phyloP scores from a whole-genome alignment of 345 rosid genomes.

The Bruguiera gymnorhiza region DNA sequence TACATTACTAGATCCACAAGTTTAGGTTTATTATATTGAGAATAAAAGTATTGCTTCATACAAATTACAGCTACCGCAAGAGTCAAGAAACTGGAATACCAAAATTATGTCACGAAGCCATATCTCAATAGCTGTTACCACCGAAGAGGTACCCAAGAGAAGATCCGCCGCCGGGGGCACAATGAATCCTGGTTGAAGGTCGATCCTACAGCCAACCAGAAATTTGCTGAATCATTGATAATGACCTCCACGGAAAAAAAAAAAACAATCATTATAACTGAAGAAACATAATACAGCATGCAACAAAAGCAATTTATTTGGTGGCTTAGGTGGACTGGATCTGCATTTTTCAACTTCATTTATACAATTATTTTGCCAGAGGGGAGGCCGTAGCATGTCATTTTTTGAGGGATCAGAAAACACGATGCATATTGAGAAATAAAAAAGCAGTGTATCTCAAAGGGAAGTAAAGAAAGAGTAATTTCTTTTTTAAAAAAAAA shows the following conservation, averaged over 20 bases:
- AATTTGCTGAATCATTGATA: background rate
- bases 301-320: no score
- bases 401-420: no score
- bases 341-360: no score
- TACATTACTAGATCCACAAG: conserved; percentile 31
- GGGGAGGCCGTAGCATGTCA: no score
- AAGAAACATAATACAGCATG: no score
- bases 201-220: conserved; percentile 15
- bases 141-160: conserved; percentile 26
- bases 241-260: background rate
- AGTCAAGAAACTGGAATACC: conserved; percentile 29
- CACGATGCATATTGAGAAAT: no score
- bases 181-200: conserved; percentile 25
- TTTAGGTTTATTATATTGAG: conserved; percentile 10
- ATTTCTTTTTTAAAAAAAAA: no score
- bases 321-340: no score
- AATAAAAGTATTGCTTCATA: conserved; percentile 19
- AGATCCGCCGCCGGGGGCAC: conserved; percentile 28
- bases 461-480: no score
- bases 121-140: background rate
- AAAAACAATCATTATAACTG: background rate
- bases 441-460: no score
- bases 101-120: background rate
- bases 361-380: no score
- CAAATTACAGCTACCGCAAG: conserved; percentile 20